Evolutionary conservation across 257 asterid genomes (phyloP), one percentile per base, ranked within the genome.

Genomic region (Fraxinus excelsior): DNA sequence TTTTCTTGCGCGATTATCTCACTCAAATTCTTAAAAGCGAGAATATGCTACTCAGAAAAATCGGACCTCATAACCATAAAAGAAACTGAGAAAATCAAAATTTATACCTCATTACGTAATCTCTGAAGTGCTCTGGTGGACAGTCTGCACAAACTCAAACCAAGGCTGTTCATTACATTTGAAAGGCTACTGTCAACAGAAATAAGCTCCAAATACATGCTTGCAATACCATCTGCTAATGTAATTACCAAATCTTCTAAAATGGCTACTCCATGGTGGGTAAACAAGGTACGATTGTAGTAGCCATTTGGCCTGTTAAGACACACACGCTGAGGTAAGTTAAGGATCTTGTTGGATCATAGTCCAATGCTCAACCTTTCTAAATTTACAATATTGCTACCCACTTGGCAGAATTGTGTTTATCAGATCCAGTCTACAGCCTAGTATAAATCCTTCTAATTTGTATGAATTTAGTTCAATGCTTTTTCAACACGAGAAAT

Each of bases 201-300:
- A 81, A 95, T 90, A 84, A 95, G 98, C 90, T 95, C 98, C 87
- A 95, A 87, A 77, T 95, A 95, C 92, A 88, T 91, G 90, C 75
- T 85, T 70, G 99, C 97, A 81, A 90, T 85, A 73, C 96, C 97
- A 86, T 93, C 97, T 8, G 99, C 98, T 77, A 95, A 75, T n/a
- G 88, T 84, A 84, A 93, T 93, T 77, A 90, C 88, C 84, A 95
- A 80, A 89, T 95, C 98, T 87, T 95, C 96, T 78, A 94, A 81
- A 83, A 94, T 82, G 60, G 89, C 78, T 56, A 94, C 93, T 70
- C 92, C 91, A 79, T 95, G 91, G 86, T 80, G 88, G 80, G 73
- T 83, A 82, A 93, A 91, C 86, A 95, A 88, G 86, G 83, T 81
- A 83, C 76, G 67, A 76, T 82, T 86, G 83, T 89, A 93, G 78